phyloP scores from a whole-genome alignment of 2,329 filamentous ascomycete genomes.

The Ascochyta clinopodiicola region DNA sequence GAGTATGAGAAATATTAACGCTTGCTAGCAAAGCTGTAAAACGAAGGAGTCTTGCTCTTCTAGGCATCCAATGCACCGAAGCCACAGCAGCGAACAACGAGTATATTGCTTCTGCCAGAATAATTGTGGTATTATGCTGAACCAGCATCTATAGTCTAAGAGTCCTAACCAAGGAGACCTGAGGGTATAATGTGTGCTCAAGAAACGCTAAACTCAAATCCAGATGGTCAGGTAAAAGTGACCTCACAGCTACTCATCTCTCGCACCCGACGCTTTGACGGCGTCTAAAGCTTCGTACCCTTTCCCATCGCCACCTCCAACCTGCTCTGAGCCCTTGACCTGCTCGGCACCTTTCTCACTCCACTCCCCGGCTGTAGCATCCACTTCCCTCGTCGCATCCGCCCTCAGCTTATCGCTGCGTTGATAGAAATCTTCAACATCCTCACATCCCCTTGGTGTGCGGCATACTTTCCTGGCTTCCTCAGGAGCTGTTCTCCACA shows the following conservation, averaged over 20 bases:
- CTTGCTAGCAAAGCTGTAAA: too few relatives aligned
- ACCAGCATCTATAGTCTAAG: neutral
- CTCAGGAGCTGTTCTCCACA: slow-evolving; percentile 76
- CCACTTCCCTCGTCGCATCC: slow-evolving; percentile 30
- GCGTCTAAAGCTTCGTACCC: slow-evolving; percentile 25
- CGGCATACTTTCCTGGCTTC: slow-evolving; percentile 66
- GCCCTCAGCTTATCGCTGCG: slow-evolving; percentile 22
- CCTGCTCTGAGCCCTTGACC: slow-evolving; percentile 21
- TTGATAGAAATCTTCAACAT: slow-evolving; percentile 40
- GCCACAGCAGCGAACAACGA: too few relatives aligned
- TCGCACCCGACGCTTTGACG: slow-evolving; percentile 12
- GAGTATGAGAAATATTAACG: too few relatives aligned
- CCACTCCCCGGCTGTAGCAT: slow-evolving; percentile 42
- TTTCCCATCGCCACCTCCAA: slow-evolving; percentile 34
- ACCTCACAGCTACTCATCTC: neutral
- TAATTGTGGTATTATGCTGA: neutral
- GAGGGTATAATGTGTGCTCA: slow-evolving; percentile 12
- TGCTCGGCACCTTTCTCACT: slow-evolving; percentile 36
- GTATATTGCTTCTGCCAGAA: too few relatives aligned
- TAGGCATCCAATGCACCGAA: too few relatives aligned
- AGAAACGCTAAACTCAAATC: slow-evolving; percentile 7
- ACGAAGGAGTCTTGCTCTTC: too few relatives aligned
- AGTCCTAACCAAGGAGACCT: neutral
- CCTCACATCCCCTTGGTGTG: slow-evolving; percentile 69
- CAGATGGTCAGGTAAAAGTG: neutral